Conservation (phyloP, 345 rosid genomes). For the Combretum micranthum region DNA sequence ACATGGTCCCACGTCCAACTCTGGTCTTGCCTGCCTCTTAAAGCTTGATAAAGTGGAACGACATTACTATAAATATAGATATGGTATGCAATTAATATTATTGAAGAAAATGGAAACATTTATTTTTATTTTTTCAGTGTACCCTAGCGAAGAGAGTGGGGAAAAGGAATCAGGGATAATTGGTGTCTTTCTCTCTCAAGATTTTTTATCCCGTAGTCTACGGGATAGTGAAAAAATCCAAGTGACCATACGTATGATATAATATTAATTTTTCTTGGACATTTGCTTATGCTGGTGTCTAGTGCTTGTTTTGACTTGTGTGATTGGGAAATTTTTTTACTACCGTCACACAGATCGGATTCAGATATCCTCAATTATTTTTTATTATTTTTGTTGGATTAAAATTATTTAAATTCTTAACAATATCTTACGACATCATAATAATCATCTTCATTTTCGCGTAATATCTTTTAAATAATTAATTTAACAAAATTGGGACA, state of each 20-base stretch:
- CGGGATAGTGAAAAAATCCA: conserved; percentile 48
- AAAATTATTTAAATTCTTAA: too few relatives aligned
- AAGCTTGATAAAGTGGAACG: too few relatives aligned
- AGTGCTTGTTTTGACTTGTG: conserved; percentile 45
- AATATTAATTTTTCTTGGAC: background rate
- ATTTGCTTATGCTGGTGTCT: background rate
- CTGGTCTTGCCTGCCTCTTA: too few relatives aligned
- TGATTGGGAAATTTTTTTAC: conserved; percentile 17
- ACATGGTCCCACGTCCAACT: too few relatives aligned
- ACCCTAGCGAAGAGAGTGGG: conserved; percentile 21
- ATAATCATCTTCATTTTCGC: too few relatives aligned
- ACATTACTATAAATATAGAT: too few relatives aligned
- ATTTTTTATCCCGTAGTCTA: conserved; percentile 49
- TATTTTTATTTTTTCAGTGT: background rate
- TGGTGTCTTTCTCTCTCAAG: conserved; percentile 32
- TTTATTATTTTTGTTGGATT: too few relatives aligned
- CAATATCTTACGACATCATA: too few relatives aligned
- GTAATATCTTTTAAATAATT: too few relatives aligned
- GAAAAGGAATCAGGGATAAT: conserved; percentile 27
- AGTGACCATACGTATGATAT: conserved; percentile 6
- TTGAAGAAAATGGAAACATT: background rate
- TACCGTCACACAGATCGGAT: conserved; percentile 6
- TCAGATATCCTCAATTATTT: too few relatives aligned
- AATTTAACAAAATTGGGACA: too few relatives aligned
- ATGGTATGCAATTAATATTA: background rate